Evolutionary conservation across 2,329 filamentous ascomycete genomes (phyloP).

Genomic region (Fusarium oxysporum): DNA sequence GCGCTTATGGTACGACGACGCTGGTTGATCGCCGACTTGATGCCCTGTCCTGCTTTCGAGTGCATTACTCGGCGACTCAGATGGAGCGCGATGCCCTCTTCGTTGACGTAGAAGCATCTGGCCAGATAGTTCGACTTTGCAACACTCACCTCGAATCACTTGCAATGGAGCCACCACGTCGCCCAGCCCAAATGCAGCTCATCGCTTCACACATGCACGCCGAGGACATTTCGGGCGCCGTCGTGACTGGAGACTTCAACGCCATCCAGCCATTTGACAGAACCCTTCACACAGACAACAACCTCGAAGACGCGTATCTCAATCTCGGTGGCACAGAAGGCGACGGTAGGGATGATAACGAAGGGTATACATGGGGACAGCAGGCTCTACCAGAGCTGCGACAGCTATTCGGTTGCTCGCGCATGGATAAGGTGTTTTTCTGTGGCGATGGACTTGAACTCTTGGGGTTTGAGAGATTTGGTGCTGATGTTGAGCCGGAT

Average conservation of each 20-base stretch:
- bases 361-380: slow-evolving; percentile 69
- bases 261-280: slow-evolving; percentile 67
- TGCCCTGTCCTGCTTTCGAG: slow-evolving; percentile 60
- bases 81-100: slow-evolving; percentile 68
- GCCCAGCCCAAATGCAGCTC: slow-evolving; percentile 60
- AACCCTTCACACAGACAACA: slow-evolving; percentile 59
- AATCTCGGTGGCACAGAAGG: slow-evolving; percentile 62
- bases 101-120: slow-evolving; percentile 53
- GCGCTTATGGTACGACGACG: slow-evolving; percentile 64
- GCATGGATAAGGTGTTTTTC: slow-evolving; percentile 67
- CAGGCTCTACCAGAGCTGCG: slow-evolving; percentile 57
- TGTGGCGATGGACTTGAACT: slow-evolving; percentile 49
- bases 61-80: slow-evolving; percentile 60
- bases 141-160: slow-evolving; percentile 70
- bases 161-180: slow-evolving; percentile 58
- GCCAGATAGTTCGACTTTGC: slow-evolving; percentile 59
- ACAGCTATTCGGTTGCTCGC: slow-evolving; percentile 59
- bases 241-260: slow-evolving; percentile 68
- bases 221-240: slow-evolving; percentile 51
- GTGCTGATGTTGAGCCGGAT: slow-evolving; percentile 52
- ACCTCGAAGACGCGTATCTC: slow-evolving; percentile 64
- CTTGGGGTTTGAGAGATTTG: slow-evolving; percentile 58
- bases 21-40: slow-evolving; percentile 61
- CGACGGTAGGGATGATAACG: slow-evolving; percentile 45
- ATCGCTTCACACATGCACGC: slow-evolving; percentile 58